Evolutionary conservation across 2,329 filamentous ascomycete species (phyloP).

Genomic region (Chrysosporium queenslandicum): DNA sequence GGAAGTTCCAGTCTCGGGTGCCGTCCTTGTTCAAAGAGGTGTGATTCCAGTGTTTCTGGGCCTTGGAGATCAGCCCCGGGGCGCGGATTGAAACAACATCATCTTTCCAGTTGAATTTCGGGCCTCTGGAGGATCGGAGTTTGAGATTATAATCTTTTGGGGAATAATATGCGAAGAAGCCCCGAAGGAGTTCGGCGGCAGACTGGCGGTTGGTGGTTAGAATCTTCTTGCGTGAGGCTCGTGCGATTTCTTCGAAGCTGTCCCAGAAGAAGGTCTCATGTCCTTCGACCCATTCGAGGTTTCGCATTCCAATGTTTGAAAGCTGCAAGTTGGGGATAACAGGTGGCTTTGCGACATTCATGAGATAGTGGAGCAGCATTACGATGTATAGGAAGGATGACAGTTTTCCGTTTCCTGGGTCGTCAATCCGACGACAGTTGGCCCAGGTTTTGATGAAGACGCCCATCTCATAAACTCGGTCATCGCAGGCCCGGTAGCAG

Average conservation of each 20-base stretch:
- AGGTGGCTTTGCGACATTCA: conserved; percentile 70
- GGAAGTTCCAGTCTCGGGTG: conserved; percentile 68
- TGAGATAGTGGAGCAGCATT: conserved; percentile 84
- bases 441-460: conserved; percentile 89
- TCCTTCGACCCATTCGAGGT: conserved; percentile 47
- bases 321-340: conserved; percentile 66
- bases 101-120: conserved; percentile 63
- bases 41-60: conserved; percentile 67
- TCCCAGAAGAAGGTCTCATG: conserved; percentile 68
- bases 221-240: conserved; percentile 47
- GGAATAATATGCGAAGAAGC: conserved; percentile 83
- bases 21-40: conserved; percentile 62
- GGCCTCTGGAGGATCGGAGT: background rate
- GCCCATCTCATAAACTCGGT: conserved; percentile 65
- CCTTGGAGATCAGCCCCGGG: conserved; percentile 61
- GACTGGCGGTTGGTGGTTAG: conserved; percentile 61
- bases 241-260: conserved; percentile 58
- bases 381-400: conserved; percentile 86
- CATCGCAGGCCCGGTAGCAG: conserved; percentile 71
- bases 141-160: conserved; percentile 32
- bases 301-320: conserved; percentile 30
- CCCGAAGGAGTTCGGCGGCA: conserved; percentile 60
- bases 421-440: conserved; percentile 75
- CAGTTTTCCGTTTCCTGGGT: conserved; percentile 72
- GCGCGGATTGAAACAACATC: conserved; percentile 71